Conservation (phyloP, 2,329 filamentous ascomycete genomes). For the Penicillium hordei region DNA sequence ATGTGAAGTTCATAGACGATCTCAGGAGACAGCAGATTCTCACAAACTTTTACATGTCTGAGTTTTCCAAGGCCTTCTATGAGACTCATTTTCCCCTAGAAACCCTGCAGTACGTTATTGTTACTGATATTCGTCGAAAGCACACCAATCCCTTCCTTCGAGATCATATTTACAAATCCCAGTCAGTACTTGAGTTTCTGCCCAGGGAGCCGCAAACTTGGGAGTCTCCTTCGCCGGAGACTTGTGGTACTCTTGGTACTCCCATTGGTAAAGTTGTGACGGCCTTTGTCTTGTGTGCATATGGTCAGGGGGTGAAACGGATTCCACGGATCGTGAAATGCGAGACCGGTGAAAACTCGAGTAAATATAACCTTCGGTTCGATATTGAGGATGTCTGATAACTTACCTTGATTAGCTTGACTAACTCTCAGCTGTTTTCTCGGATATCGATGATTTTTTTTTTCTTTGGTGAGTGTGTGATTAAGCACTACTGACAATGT, state of each 20-base stretch:
- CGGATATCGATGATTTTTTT: not conserved
- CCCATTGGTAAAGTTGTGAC: slow-evolving; percentile 9
- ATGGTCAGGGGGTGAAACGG: slow-evolving; percentile 6
- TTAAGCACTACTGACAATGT: not conserved
- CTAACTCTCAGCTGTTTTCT: not conserved
- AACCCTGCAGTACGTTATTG: not conserved
- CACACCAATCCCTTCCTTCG: not conserved
- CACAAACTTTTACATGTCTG: not conserved
- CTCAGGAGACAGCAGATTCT: not conserved
- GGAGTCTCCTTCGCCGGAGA: slow-evolving; percentile 5
- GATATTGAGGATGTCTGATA: not conserved
- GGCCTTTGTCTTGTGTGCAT: slow-evolving; percentile 6
- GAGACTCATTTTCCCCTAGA: not conserved
- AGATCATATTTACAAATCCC: not conserved
- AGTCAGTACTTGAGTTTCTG: not conserved
- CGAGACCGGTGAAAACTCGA: not conserved
- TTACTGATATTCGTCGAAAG: not conserved
- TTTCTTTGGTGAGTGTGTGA: not conserved
- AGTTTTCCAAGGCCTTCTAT: slow-evolving; percentile 3
- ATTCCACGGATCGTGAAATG: slow-evolving; percentile 7
- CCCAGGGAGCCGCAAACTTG: slow-evolving; percentile 1
- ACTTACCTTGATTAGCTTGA: not conserved
- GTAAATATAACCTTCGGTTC: not conserved
- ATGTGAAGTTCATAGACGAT: slow-evolving; percentile 4
- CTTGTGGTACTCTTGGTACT: slow-evolving; percentile 9